Evolutionary conservation across 768 basidiomycete genomes (phyloP).

Genomic region (Kwoniella botswanensis): DNA sequence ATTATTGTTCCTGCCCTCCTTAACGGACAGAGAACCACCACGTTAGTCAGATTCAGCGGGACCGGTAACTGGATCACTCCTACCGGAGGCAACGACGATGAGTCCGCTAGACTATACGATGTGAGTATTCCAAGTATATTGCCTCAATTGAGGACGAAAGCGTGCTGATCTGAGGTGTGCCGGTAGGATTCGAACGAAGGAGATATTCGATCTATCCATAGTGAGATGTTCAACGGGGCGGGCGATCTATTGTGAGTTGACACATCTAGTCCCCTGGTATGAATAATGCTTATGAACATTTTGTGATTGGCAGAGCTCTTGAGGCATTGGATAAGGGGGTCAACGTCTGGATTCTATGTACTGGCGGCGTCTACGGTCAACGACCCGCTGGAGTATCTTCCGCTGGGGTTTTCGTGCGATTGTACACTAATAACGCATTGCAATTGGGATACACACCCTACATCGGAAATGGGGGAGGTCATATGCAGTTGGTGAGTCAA

Average conservation of each 20-base stretch:
- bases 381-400: constrained; percentile 2
- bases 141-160: too few species aligned
- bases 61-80: not conserved
- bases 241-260: not conserved
- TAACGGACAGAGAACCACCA: not conserved
- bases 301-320: not conserved
- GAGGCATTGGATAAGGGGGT: constrained; percentile 7
- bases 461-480: constrained; percentile 5
- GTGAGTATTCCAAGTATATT: not conserved
- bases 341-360: constrained; percentile 5
- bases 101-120: not conserved
- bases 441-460: constrained; percentile 11
- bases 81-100: not conserved
- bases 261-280: too few species aligned
- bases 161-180: not conserved
- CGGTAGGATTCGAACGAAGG: not conserved
- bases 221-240: not conserved
- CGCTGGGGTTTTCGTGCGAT: constrained; percentile 12
- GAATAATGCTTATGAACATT: too few species aligned
- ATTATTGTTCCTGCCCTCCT: not conserved
- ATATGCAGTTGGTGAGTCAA: constrained; percentile 13
- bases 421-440: constrained; percentile 15
- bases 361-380: constrained; percentile 3
- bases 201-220: not conserved
- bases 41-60: not conserved